These are phyloP conservation scores for Beauveria sp. DNA, from an alignment of 2,329 filamentous ascomycete species.

Conservation along the genomic window DNA sequence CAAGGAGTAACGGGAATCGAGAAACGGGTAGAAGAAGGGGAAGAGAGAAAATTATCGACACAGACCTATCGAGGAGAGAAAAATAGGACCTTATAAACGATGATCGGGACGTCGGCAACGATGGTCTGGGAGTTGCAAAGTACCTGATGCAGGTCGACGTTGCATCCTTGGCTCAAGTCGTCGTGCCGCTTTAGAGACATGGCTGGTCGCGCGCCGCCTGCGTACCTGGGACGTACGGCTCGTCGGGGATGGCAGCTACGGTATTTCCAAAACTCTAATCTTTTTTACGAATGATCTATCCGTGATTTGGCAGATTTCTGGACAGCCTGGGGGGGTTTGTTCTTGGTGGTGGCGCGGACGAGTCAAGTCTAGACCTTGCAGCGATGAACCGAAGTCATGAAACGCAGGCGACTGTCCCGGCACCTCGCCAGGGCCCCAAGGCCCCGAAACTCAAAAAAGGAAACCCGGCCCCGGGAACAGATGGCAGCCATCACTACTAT, in stretches of 20 bases:
- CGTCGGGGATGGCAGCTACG: not conserved
- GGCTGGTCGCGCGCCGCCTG: not conserved
- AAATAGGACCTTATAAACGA: not conserved
- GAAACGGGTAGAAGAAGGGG: not conserved
- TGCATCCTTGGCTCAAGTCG: not conserved
- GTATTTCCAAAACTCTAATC: not conserved
- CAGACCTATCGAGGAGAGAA: not conserved
- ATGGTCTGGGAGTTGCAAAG: not conserved
- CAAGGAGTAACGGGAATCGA: not conserved
- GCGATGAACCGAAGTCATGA: not conserved
- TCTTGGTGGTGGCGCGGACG: not conserved
- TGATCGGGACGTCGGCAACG: conserved; percentile 8
- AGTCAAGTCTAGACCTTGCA: not conserved
- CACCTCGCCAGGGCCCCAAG: no score
- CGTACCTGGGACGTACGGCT: not conserved
- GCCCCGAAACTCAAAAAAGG: not conserved
- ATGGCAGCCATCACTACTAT: not conserved
- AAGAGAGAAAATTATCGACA: not conserved
- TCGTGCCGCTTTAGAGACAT: not conserved
- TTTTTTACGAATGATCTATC: not conserved
- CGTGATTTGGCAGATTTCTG: not conserved
- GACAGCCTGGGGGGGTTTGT: no score
- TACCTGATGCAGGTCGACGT: conserved; percentile 5
- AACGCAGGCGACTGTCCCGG: not conserved
- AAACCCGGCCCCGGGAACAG: not conserved